phyloP scores from a whole-genome alignment of 2,329 filamentous ascomycete species.

The Ciborinia camelliae region DNA sequence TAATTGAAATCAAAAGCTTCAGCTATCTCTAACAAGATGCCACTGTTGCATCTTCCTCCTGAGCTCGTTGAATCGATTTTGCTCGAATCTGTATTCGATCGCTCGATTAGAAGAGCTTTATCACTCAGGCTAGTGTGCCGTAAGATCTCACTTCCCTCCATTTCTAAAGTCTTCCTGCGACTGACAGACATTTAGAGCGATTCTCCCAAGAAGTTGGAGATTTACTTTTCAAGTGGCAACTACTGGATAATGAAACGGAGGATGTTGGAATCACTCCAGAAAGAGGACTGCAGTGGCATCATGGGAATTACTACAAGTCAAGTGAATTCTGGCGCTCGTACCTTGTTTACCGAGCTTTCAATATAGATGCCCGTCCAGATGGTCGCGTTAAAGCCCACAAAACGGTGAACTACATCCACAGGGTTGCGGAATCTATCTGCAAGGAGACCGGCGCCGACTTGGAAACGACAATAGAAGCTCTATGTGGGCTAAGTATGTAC shows the following conservation, averaged over 20 bases:
- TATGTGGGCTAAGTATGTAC: background rate
- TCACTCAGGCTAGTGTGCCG: background rate
- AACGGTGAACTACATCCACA: background rate
- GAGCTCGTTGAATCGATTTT: background rate
- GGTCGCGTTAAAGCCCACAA: no score
- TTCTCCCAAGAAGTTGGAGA: background rate
- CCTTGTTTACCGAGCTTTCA: background rate
- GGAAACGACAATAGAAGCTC: background rate
- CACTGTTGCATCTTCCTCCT: background rate
- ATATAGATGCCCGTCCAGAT: background rate
- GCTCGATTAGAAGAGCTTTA: background rate
- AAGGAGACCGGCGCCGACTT: background rate
- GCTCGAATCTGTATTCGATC: background rate
- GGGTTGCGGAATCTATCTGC: background rate
- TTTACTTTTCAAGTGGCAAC: background rate
- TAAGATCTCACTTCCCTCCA: background rate
- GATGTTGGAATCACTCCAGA: no score
- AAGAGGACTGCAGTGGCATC: no score
- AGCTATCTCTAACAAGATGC: background rate
- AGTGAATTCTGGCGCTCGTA: background rate
- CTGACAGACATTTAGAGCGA: background rate
- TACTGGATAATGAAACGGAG: background rate
- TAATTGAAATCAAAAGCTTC: background rate
- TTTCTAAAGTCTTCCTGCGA: background rate
- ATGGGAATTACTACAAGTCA: no score